Percentiles rank a stretch among this genome's conserved stretches.
Conservation (phyloP, 768 basidiomycete genomes). For the Suillus plorans region DNA sequence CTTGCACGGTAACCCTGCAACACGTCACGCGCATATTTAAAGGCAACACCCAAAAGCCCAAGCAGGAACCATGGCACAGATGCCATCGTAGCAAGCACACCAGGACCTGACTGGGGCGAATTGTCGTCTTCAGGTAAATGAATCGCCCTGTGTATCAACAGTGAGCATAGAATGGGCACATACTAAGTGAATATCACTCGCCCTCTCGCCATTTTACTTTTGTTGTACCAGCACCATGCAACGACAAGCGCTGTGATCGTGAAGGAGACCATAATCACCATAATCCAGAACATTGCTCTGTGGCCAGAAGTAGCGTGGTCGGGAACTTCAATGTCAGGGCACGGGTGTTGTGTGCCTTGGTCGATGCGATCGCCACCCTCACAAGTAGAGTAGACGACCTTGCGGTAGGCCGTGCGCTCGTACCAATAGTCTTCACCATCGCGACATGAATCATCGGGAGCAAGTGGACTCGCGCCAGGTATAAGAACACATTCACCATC, state of each 20-base stretch:
- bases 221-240: conserved; percentile 79
- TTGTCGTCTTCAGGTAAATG: conserved; percentile 67
- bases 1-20: conserved; percentile 43
- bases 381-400: conserved; percentile 88
- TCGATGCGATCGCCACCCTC: conserved; percentile 79
- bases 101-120: conserved; percentile 37
- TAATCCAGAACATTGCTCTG: conserved; percentile 81
- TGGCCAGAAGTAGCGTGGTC: conserved; percentile 40
- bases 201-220: conserved; percentile 74
- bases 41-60: conserved; percentile 72
- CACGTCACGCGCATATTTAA: conserved; percentile 46
- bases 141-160: conserved; percentile 54
- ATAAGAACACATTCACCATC: conserved; percentile 77
- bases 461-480: conserved; percentile 61
- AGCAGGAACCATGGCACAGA: conserved; percentile 89
- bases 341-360: conserved; percentile 67
- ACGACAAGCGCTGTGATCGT: conserved; percentile 67
- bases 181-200: conserved; percentile 35
- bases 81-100: conserved; percentile 68
- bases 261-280: conserved; percentile 74
- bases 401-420: conserved; percentile 87
- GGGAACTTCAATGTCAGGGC: conserved; percentile 64
- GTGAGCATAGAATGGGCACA: conserved; percentile 13
- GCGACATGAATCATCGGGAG: conserved; percentile 61
- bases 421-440: conserved; percentile 85